Percentiles rank a stretch among this genome's conserved stretches.
phyloP scores from a whole-genome alignment of 2,329 filamentous ascomycete species.

The Apiospora arundinis region DNA sequence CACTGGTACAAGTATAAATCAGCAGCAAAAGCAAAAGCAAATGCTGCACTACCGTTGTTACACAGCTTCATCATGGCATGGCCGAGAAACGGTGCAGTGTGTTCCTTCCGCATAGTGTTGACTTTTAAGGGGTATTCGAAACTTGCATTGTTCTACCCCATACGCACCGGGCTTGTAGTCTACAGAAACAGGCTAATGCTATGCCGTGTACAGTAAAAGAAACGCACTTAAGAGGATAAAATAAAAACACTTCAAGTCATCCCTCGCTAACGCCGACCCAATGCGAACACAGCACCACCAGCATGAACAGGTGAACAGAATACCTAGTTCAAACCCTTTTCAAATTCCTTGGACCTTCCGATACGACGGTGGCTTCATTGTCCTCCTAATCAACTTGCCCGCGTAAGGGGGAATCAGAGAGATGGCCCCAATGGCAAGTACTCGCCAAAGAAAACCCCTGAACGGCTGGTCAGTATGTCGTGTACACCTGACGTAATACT shows the following conservation, averaged over 20 bases:
- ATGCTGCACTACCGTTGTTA: too few species aligned
- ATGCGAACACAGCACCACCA: slow-evolving; percentile 11
- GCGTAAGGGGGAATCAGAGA: slow-evolving; percentile 87
- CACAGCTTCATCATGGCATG: too few species aligned
- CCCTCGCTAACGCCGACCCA: slow-evolving; percentile 21
- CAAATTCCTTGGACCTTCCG: slow-evolving; percentile 83
- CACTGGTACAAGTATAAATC: neutral
- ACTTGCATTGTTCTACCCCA: neutral
- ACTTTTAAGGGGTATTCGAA: slow-evolving; percentile 1
- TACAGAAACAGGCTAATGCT: slow-evolving; percentile 9
- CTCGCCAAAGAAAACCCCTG: slow-evolving; percentile 88
- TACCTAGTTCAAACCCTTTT: slow-evolving; percentile 27
- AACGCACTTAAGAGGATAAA: slow-evolving; percentile 20
- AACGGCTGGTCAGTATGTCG: slow-evolving; percentile 30
- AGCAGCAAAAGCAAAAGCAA: neutral
- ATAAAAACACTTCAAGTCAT: neutral
- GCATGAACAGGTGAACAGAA: slow-evolving; percentile 3
- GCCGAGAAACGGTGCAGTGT: too few species aligned
- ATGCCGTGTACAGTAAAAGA: slow-evolving; percentile 3
- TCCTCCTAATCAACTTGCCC: slow-evolving; percentile 82
- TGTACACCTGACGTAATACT: neutral
- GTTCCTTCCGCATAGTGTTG: neutral
- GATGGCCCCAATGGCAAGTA: slow-evolving; percentile 78
- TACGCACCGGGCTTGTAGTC: neutral
- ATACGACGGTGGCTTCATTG: slow-evolving; percentile 91